Conservation (phyloP, 2,329 filamentous ascomycete species). For the Talaromyces sp. region DNA sequence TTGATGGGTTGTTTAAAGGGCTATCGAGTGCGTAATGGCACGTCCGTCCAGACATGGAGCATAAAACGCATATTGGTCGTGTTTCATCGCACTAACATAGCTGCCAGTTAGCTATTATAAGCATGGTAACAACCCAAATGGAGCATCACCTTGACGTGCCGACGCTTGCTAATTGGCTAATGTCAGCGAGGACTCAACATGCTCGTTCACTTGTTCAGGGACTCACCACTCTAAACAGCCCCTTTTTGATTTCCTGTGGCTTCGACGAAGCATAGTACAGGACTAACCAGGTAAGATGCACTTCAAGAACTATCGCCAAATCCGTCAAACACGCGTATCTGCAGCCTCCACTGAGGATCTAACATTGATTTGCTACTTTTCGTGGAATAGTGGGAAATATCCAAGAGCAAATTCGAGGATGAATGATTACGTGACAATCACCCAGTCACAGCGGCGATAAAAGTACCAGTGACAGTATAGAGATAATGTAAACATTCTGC, state of each 20-base stretch:
- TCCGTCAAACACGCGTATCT: slow-evolving; percentile 1
- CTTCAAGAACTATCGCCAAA: background rate
- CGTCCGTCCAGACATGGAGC: slow-evolving; percentile 12
- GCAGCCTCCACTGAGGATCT: background rate
- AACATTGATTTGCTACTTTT: background rate
- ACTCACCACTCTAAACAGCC: slow-evolving; percentile 17
- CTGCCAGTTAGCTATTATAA: background rate
- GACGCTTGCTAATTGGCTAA: slow-evolving; percentile 5
- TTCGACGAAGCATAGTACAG: slow-evolving; percentile 11
- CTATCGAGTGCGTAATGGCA: slow-evolving; percentile 7
- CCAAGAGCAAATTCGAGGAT: background rate
- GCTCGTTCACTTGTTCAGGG: background rate
- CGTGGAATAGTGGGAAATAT: background rate
- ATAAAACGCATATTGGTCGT: slow-evolving; percentile 12
- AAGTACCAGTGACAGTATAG: background rate
- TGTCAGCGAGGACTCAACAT: slow-evolving; percentile 1
- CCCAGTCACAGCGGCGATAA: background rate
- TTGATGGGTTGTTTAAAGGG: background rate
- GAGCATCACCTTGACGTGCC: slow-evolving; percentile 14
- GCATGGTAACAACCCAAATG: background rate
- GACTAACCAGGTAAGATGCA: background rate
- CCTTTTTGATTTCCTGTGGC: slow-evolving; percentile 14
- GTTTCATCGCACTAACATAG: slow-evolving; percentile 9
- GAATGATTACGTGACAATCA: background rate
- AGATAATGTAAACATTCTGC: background rate